Evolutionary conservation across 192 early-diverging fungal genomes (phyloP), one percentile per base, ranked within the genome.

Genomic region (Spinellus fusiger): DNA sequence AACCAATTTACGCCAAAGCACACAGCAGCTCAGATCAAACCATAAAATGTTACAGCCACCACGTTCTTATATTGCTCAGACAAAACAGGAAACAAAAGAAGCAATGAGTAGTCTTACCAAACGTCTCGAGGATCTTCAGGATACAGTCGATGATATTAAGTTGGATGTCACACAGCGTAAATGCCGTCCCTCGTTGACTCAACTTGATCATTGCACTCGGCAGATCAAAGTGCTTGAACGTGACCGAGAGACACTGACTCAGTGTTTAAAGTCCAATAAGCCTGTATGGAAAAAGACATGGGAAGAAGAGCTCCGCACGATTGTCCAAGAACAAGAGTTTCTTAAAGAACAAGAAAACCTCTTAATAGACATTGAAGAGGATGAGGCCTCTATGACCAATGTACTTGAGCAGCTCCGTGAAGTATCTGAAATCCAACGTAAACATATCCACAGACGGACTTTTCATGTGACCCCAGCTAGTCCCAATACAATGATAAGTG

Each of bases 271-370:
- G 56, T 77, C 79, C 3, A 65, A 79, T 15, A 74, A 84, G 35
- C 73, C 83, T 8, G 76, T 75, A 23, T 90, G 88, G 88, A 90
- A 89, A 58, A 81, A 79, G 60, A 84, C 85, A 3, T 92, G 90
- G 90, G 88, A 90, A 63, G 80, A 80, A 4, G 88, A 92, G 65
- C 64, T 92, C 34, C 86, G 90, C 54, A 81, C 75, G 25, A 86
- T 92, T 35, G 74, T 92, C 12, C 75, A 82, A 50, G 90, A 92
- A 59, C 87, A 90, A 66, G 67, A 80, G 61, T 88, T 87, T 61
- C 72, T 89, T 54, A 90, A 87, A 58, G 87, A 92, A 25, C 83
- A 86, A 22, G 86, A 90, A 67, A 77, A 74, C 2, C 46, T 88
- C 51, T 51, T 92, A 13, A 78, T 79, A 28, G 85, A 86, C 49